Conservation (phyloP, 2,329 filamentous ascomycete genomes). For the Arthrocladium fulminans region DNA sequence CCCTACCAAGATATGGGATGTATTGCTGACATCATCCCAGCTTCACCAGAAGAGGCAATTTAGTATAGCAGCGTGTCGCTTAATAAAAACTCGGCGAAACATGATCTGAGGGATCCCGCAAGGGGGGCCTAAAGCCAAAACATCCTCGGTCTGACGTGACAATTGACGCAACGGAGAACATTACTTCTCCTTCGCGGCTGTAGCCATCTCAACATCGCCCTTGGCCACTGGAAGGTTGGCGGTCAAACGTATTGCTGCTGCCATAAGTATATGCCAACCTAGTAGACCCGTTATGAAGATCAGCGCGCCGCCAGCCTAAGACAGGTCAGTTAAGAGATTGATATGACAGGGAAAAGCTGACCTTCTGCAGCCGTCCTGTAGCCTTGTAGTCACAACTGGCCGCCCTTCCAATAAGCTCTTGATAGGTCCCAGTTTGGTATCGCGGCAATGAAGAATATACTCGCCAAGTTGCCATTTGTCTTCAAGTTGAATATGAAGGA, state of each 20-base stretch:
- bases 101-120: no score
- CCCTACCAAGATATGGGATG: no score
- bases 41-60: no score
- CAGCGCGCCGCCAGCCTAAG: conserved; percentile 19
- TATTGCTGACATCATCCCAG: no score
- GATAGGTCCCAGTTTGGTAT: conserved; percentile 17
- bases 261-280: conserved; percentile 23
- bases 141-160: no score
- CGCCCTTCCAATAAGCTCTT: conserved; percentile 22
- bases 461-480: conserved; percentile 19
- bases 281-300: conserved; percentile 19
- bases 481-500: conserved; percentile 22
- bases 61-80: no score
- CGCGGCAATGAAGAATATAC: conserved; percentile 20
- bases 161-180: no score
- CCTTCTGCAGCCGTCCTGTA: conserved; percentile 17
- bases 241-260: conserved; percentile 19
- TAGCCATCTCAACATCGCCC: background rate
- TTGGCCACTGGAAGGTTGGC: conserved; percentile 18
- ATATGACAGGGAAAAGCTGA: conserved; percentile 6
- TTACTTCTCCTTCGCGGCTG: background rate
- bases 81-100: no score
- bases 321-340: background rate
- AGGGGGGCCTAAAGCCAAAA: no score
- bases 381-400: conserved; percentile 16